These are phyloP conservation scores for Chaetomiaceae sp. DNA, from an alignment of 2,329 filamentous ascomycete genomes.

Conservation along the genomic window DNA sequence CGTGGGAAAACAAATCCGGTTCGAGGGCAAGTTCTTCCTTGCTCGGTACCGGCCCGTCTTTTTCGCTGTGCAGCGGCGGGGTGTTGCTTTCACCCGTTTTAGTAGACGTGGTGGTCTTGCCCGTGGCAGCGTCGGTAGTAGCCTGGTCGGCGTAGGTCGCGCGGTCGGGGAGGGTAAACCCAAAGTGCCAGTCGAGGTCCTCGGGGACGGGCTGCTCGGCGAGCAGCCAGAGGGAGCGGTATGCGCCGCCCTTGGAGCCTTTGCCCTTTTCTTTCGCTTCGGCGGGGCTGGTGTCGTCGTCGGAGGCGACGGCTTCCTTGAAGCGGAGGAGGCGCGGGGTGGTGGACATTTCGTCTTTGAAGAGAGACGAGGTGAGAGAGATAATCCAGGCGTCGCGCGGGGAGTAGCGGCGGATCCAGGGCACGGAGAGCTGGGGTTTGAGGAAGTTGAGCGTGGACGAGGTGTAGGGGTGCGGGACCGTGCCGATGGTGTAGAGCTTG, in stretches of 20 bases:
- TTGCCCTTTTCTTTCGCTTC: conserved; percentile 28
- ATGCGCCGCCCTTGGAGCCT: conserved; percentile 39
- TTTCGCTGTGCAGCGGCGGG: background rate
- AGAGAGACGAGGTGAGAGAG: conserved; percentile 63
- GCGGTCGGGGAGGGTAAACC: conserved; percentile 68
- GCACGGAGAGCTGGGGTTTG: conserved; percentile 55
- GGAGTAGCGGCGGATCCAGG: conserved; percentile 63
- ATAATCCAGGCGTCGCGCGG: conserved; percentile 75
- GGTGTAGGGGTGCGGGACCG: conserved; percentile 89
- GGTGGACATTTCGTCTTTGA: conserved; percentile 59
- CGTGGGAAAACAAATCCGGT: conserved; percentile 37
- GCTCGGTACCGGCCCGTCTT: background rate
- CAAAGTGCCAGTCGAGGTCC: conserved; percentile 87
- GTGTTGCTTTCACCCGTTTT: background rate
- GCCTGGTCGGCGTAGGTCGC: conserved; percentile 31
- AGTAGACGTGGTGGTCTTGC: background rate
- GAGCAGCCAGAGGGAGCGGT: conserved; percentile 72
- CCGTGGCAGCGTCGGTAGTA: background rate
- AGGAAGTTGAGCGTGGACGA: conserved; percentile 63
- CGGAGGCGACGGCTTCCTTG: conserved; percentile 75
- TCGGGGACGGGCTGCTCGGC: conserved; percentile 60
- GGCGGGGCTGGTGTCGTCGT: conserved; percentile 27
- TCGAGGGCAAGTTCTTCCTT: conserved; percentile 54
- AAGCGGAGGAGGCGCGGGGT: conserved; percentile 65
- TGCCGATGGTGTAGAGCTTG: conserved; percentile 73